Percentiles rank a stretch among this genome's conserved stretches.
These are phyloP conservation scores for Phialemonium atrogriseum DNA, from an alignment of 2,329 filamentous ascomycete genomes.

Conservation along the genomic window DNA sequence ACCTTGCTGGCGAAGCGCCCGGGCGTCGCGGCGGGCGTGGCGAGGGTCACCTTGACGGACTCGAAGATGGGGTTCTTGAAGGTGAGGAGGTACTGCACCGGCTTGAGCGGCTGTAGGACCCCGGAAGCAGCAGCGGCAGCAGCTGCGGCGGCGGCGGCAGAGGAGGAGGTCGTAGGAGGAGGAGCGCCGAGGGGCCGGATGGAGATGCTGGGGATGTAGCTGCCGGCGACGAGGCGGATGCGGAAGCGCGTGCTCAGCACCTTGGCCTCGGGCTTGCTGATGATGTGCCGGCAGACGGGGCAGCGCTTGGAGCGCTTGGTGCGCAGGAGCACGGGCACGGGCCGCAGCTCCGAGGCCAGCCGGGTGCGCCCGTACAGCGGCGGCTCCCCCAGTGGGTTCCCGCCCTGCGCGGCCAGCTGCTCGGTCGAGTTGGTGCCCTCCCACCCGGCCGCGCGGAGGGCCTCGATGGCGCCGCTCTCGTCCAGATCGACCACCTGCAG, in stretches of 20 bases:
- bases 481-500: constrained; percentile 54
- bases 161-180: constrained; percentile 14
- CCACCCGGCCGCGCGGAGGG: constrained; percentile 53
- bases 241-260: constrained; percentile 83
- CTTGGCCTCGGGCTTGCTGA: constrained; percentile 89
- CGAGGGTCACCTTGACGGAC: constrained; percentile 75
- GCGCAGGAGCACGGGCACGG: constrained; percentile 72
- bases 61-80: constrained; percentile 95
- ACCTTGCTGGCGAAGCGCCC: constrained; percentile 71
- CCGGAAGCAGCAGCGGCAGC: constrained; percentile 8
- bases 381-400: constrained; percentile 27
- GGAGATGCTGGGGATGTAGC: constrained; percentile 77
- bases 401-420: constrained; percentile 30
- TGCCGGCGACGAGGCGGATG: constrained; percentile 81
- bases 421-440: constrained; percentile 46
- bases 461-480: constrained; percentile 53
- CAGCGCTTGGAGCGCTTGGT: constrained; percentile 94
- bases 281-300: constrained; percentile 84
- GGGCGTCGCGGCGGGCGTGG: constrained; percentile 71
- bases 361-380: constrained; percentile 38
- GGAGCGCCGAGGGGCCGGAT: constrained; percentile 52
- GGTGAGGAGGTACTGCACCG: constrained; percentile 76
- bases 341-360: constrained; percentile 69
- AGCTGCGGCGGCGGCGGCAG: constrained; percentile 9
- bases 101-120: constrained; percentile 49